Conservation (phyloP, 805 yeast species). For the Ogataea salicorniae region DNA sequence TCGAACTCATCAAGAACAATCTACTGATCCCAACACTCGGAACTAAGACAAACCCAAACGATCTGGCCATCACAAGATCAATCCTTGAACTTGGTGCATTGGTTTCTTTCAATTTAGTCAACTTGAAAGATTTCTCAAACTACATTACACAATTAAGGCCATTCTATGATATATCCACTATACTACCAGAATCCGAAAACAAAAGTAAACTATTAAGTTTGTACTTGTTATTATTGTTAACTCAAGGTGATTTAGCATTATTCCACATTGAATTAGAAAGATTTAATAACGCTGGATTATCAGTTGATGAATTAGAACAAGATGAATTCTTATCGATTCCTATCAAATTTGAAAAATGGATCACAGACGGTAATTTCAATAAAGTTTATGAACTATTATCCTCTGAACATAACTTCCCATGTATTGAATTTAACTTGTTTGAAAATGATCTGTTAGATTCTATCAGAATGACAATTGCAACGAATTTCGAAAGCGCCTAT, state of each 20-base stretch:
- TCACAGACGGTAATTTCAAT: conserved; percentile 95
- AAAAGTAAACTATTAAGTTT: conserved; percentile 71
- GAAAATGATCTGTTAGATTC: conserved; percentile 71
- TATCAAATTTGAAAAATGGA: conserved; percentile 82
- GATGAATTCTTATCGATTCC: conserved; percentile 79
- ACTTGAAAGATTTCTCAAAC: conserved; percentile 65
- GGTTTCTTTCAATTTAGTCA: conserved; percentile 58
- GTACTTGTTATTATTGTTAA: conserved; percentile 67
- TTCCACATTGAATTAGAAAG: conserved; percentile 88
- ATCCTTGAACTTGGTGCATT: conserved; percentile 88
- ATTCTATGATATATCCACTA: conserved; percentile 49
- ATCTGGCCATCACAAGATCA: conserved; percentile 71
- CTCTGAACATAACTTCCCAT: conserved; percentile 53
- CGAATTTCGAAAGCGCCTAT: conserved; percentile 77
- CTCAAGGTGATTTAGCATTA: conserved; percentile 78
- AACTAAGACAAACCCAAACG: conserved; percentile 44
- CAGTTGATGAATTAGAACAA: conserved; percentile 48
- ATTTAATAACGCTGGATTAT: conserved; percentile 44
- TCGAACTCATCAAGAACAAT: conserved; percentile 72
- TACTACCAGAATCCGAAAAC: conserved; percentile 42
- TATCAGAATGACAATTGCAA: conserved; percentile 80
- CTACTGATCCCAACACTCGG: conserved; percentile 61
- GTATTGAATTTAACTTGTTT: conserved; percentile 74
- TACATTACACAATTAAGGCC: conserved; percentile 70
- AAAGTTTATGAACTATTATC: conserved; percentile 69